phyloP scores from a whole-genome alignment of 139 green algal genomes.

The Chlamydomonas sp. region DNA sequence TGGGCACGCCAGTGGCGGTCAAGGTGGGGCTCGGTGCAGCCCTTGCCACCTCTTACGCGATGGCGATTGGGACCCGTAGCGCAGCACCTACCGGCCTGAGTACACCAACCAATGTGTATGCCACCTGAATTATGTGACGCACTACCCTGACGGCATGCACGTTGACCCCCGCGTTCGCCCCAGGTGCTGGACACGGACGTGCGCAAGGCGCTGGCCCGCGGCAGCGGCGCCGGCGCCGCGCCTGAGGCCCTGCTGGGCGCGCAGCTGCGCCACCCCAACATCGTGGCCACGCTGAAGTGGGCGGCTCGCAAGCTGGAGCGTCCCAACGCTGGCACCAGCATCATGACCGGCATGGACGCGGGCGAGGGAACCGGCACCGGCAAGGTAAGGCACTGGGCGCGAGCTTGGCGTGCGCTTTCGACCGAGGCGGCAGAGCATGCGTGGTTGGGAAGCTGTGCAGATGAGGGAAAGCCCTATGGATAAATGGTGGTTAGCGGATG shows the following conservation, averaged over 20 bases:
- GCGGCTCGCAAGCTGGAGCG: constrained; percentile 21
- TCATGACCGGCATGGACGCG: constrained; percentile 18
- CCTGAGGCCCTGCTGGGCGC: constrained; percentile 37
- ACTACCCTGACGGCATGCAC: no score
- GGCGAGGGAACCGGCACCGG: background rate
- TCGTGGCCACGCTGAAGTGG: constrained; percentile 57
- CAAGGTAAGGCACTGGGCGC: background rate
- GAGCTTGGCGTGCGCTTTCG: no score
- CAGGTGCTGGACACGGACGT: constrained; percentile 48
- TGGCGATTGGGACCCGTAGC: no score
- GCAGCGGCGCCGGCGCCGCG: background rate
- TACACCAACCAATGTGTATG: no score
- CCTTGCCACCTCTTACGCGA: background rate
- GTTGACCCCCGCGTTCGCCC: background rate
- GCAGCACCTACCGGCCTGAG: no score
- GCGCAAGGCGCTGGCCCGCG: background rate
- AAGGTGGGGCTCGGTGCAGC: constrained; percentile 34
- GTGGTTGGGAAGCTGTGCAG: no score
- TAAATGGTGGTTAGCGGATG: no score
- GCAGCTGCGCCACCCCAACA: constrained; percentile 52
- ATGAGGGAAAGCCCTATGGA: no score
- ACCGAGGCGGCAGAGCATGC: no score
- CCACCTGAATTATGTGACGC: no score
- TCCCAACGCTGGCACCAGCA: constrained; percentile 13
- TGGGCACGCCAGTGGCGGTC: constrained; percentile 49